A percentile compares a stretch with the other conserved stretches of the same genome.
phyloP scores from a whole-genome alignment of 2,329 filamentous ascomycete species.

The Rhexocercosporidium sp. region DNA sequence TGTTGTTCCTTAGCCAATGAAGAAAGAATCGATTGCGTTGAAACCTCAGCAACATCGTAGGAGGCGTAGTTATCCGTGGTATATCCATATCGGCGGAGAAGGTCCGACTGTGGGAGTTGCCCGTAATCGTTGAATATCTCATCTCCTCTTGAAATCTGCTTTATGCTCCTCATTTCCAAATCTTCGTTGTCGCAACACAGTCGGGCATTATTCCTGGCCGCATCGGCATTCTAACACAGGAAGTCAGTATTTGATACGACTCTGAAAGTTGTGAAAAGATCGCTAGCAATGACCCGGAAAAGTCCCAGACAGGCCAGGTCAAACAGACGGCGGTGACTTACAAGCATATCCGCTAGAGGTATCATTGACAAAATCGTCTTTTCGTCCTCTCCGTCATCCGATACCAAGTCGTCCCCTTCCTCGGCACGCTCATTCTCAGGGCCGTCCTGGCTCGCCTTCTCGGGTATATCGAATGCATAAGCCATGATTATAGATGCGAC shows the following conservation, averaged over 20 bases:
- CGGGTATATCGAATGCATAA: slow-evolving; percentile 70
- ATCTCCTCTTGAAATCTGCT: slow-evolving; percentile 59
- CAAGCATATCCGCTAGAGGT: slow-evolving; percentile 23
- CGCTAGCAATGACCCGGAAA: not conserved
- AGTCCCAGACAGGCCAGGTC: not conserved
- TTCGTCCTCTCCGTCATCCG: slow-evolving; percentile 53
- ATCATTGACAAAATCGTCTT: slow-evolving; percentile 65
- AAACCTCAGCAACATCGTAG: slow-evolving; percentile 70
- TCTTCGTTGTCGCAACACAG: slow-evolving; percentile 42
- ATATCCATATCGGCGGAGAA: slow-evolving; percentile 72
- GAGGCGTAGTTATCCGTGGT: slow-evolving; percentile 66
- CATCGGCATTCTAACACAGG: slow-evolving; percentile 61
- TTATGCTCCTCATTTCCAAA: slow-evolving; percentile 68
- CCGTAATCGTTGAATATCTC: slow-evolving; percentile 74
- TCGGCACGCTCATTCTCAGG: slow-evolving; percentile 54
- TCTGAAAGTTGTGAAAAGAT: not conserved
- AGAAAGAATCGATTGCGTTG: slow-evolving; percentile 53
- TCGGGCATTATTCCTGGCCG: slow-evolving; percentile 66
- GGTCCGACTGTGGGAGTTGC: slow-evolving; percentile 67
- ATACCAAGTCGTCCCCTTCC: slow-evolving; percentile 50
- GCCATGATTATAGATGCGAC: slow-evolving; percentile 75
- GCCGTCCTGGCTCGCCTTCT: slow-evolving; percentile 41
- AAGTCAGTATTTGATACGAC: not conserved
- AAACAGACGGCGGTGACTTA: no score
- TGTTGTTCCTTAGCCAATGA: slow-evolving; percentile 19